Percentiles rank a stretch among this genome's conserved stretches.
phyloP scores from a whole-genome alignment of 1,284 basidiomycete genomes.

The Meira nashicola region DNA sequence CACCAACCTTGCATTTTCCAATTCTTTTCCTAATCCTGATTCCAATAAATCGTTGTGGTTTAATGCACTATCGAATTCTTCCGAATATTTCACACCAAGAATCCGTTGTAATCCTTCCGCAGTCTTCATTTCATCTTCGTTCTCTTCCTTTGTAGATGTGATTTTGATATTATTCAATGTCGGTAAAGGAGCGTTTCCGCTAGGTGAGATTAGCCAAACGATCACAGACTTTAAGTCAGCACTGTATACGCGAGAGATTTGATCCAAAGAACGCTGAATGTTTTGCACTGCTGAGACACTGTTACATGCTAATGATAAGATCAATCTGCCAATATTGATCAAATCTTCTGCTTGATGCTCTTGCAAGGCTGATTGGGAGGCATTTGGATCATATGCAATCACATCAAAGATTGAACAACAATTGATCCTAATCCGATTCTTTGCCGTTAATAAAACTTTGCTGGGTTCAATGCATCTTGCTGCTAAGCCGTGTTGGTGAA shows the following conservation, averaged over 20 bases:
- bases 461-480: constrained; percentile 78
- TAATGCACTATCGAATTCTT: constrained; percentile 78
- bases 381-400: constrained; percentile 35
- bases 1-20: constrained; percentile 95
- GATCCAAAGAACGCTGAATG: constrained; percentile 71
- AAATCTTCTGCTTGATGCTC: constrained; percentile 73
- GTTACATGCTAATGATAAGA: constrained; percentile 74
- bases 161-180: constrained; percentile 51
- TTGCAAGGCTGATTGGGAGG: constrained; percentile 17
- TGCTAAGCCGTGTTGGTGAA: constrained; percentile 77
- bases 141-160: background rate
- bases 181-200: background rate
- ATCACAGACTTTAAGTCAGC: constrained; percentile 75
- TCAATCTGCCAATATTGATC: constrained; percentile 74
- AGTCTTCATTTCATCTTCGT: constrained; percentile 56
- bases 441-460: constrained; percentile 81
- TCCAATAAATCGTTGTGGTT: constrained; percentile 76
- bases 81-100: constrained; percentile 63
- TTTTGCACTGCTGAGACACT: constrained; percentile 63
- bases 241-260: constrained; percentile 70
- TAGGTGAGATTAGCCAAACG: constrained; percentile 70
- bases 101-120: constrained; percentile 76
- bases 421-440: constrained; percentile 64
- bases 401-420: constrained; percentile 51
- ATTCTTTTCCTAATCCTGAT: constrained; percentile 75